Base-by-base conservation (phyloP, 2,329 filamentous ascomycete species). In the Trichoderma sp. region DNA sequence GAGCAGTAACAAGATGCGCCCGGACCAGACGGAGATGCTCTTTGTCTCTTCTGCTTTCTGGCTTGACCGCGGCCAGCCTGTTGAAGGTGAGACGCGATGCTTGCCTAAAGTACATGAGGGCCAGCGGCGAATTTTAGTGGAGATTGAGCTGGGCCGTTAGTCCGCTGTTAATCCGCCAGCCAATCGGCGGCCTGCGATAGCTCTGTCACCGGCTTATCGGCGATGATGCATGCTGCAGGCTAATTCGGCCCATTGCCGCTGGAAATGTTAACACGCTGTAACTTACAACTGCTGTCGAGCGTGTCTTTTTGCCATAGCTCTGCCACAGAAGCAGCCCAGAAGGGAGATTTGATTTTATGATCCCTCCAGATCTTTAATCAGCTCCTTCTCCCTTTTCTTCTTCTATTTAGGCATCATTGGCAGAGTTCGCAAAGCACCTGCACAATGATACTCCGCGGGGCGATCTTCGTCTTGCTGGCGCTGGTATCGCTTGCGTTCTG, bases 401-500 rank as follows among this genome's bases (percentile, higher is more conserved):
- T 50, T 19, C 8, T 50, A 27, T 59, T 32, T 15, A 19, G 15
- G 0, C 1, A 0, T n/a, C 17, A n/a, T 54, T 70, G 67, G 64
- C 50, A 39, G 17, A 58, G 71, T 70, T 70, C 69, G 63, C 68
- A 67, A 37, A 39, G 37, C 34, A 61, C 37, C 56, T 76, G 80
- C 52, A 35, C 76, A 70, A 87, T 89, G 87, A 81, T 86, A 77
- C 76, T 87, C 70, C 79, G 75, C 75, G 80, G 80, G 69, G 81
- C 82, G 74, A 78, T 82, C 70, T 77, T 87, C 75, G 73, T 87
- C 73, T 79, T 89, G 69, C 76, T 88, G 70, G 80, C 82, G 53
- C 75, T 89, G 13, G 75, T 84, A 69, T 86, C 88, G 73, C 73
- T 89, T 68, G 85, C 80, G 19, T 72, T 85, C 67, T 88, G 86